A percentile compares a stretch with the other conserved stretches of the same genome.
Conservation (phyloP, 1,284 basidiomycete genomes). For the Rhodotorula sp. region DNA sequence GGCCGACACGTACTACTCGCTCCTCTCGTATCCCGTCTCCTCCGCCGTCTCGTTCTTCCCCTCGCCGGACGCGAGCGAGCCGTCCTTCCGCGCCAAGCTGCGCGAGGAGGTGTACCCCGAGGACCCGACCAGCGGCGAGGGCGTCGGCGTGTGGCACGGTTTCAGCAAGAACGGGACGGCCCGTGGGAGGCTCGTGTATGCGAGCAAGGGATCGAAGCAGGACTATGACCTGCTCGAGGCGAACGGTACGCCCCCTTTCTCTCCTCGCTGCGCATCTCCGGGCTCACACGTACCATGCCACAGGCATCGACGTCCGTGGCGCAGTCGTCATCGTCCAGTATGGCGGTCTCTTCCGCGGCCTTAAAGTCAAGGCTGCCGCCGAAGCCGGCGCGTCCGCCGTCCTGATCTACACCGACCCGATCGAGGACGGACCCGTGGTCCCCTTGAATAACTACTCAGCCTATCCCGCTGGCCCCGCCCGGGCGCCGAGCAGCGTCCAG, state of each 20-base stretch:
- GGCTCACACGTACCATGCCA: slow-evolving; percentile 7
- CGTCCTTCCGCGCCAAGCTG: slow-evolving; percentile 63
- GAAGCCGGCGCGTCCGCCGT: slow-evolving; percentile 70
- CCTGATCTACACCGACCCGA: slow-evolving; percentile 82
- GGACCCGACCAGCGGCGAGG: slow-evolving; percentile 52
- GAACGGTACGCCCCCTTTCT: slow-evolving; percentile 47
- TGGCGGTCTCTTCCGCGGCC: slow-evolving; percentile 76
- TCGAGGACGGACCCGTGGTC: slow-evolving; percentile 72
- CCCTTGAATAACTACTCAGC: slow-evolving; percentile 47
- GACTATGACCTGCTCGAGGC: slow-evolving; percentile 69
- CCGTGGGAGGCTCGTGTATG: slow-evolving; percentile 72
- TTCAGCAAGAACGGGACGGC: slow-evolving; percentile 51
- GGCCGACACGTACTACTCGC: slow-evolving; percentile 79
- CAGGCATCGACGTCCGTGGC: slow-evolving; percentile 72
- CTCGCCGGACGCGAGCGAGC: slow-evolving; percentile 52
- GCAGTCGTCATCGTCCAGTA: slow-evolving; percentile 83
- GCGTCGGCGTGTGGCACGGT: slow-evolving; percentile 54
- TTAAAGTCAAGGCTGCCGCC: slow-evolving; percentile 79
- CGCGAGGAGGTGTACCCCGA: slow-evolving; percentile 52
- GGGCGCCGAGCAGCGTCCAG: slow-evolving; percentile 74
- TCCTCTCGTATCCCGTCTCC: slow-evolving; percentile 42
- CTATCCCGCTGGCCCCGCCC: slow-evolving; percentile 82
- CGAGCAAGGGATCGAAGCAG: slow-evolving; percentile 74
- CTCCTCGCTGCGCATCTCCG: neutral
- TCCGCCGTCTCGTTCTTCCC: slow-evolving; percentile 38